Evolutionary conservation across 768 basidiomycete species (phyloP).

Genomic region (Sistotremastrum suecicum): DNA sequence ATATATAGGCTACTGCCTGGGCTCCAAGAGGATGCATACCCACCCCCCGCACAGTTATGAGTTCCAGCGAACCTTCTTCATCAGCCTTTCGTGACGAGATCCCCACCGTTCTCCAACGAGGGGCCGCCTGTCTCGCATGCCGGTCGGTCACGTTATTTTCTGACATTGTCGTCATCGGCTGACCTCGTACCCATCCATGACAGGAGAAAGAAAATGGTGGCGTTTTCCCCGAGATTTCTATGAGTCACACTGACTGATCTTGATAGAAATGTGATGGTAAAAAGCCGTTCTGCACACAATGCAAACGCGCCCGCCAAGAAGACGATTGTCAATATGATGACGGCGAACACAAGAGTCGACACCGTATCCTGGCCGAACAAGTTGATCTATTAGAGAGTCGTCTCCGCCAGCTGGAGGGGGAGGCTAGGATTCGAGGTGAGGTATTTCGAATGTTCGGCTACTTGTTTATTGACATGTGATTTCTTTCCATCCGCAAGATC

Average conservation of each 20-base stretch:
- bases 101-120: constrained; percentile 36
- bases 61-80: no score
- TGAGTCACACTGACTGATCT: constrained; percentile 5
- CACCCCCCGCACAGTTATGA: no score
- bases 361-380: constrained; percentile 65
- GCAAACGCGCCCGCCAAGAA: constrained; percentile 60
- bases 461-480: no score
- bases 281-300: constrained; percentile 71
- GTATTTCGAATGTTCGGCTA: no score
- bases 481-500: no score
- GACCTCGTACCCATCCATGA: neutral
- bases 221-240: constrained; percentile 2
- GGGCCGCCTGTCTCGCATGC: constrained; percentile 62
- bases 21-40: no score
- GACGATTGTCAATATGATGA: constrained; percentile 73
- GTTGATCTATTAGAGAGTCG: constrained; percentile 58
- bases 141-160: constrained; percentile 27
- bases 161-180: constrained; percentile 1
- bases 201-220: constrained; percentile 62
- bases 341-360: constrained; percentile 72
- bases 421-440: no score
- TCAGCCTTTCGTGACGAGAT: no score
- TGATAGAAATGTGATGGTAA: constrained; percentile 59
- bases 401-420: constrained; percentile 31
- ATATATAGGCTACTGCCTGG: no score